phyloP scores from a whole-genome alignment of 148 eudicot species.

The Rhododendron kiyosumense region DNA sequence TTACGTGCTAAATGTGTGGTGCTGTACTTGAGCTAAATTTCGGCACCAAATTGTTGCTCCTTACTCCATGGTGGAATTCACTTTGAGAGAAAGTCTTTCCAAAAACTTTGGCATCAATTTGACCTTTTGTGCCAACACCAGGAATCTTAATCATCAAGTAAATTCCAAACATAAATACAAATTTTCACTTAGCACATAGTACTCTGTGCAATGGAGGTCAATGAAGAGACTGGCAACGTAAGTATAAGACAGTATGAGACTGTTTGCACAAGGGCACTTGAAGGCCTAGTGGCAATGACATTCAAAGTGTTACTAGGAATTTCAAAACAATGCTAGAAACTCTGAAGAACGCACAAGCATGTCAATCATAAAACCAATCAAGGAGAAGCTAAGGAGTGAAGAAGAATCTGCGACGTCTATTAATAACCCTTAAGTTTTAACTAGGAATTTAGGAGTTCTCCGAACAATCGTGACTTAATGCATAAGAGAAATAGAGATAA shows the following conservation, averaged over 20 bases:
- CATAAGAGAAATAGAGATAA: slow-evolving; percentile 2
- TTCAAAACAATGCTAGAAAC: background rate
- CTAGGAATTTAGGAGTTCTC: background rate
- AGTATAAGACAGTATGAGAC: background rate
- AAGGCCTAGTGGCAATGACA: background rate
- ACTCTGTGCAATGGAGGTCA: background rate
- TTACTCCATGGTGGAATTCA: background rate
- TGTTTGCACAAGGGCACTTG: background rate
- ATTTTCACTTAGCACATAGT: background rate
- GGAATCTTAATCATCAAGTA: background rate
- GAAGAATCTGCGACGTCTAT: background rate
- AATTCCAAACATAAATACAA: background rate
- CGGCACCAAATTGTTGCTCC: background rate
- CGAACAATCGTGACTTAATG: background rate
- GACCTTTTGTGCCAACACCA: background rate
- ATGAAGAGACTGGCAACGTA: background rate
- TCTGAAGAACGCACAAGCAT: background rate
- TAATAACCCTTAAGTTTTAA: background rate
- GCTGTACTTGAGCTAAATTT: background rate
- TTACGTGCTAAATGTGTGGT: background rate
- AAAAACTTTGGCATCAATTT: background rate
- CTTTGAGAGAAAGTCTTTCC: background rate
- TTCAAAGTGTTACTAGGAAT: background rate
- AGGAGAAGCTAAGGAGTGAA: background rate
- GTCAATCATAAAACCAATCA: background rate